These are phyloP conservation scores for Skeletonema costatum DNA, from an alignment of 108 stramenopile species.

Conservation along the genomic window DNA sequence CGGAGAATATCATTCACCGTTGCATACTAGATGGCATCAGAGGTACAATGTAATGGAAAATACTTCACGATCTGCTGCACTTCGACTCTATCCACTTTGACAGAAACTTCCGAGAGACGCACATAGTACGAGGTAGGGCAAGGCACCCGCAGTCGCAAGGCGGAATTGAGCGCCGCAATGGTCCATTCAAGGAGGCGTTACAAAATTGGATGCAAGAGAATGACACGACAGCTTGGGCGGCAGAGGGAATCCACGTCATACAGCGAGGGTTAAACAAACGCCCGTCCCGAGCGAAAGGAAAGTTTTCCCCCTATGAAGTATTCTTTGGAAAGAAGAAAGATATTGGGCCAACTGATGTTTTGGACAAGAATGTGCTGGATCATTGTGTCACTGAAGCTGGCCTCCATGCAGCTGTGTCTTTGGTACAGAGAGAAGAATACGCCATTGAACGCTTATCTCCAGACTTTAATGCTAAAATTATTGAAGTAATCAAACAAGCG, in stretches of 20 bases:
- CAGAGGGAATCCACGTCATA: not conserved
- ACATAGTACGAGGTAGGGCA: slow-evolving; percentile 2
- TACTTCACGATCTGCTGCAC: not conserved
- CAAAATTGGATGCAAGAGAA: slow-evolving; percentile 11
- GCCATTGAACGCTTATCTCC: not conserved
- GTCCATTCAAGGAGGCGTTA: slow-evolving; percentile 8
- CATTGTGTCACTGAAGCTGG: not conserved
- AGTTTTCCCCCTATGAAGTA: not conserved
- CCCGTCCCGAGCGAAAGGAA: not conserved
- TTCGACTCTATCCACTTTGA: not conserved
- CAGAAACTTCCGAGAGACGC: slow-evolving; percentile 4
- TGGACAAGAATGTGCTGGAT: not conserved
- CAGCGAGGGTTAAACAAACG: not conserved
- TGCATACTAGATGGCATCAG: no score
- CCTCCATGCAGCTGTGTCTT: not conserved
- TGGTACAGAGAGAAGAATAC: not conserved
- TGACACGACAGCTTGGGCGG: slow-evolving; percentile 1
- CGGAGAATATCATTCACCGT: no score
- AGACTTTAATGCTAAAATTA: no score
- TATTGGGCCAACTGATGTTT: not conserved
- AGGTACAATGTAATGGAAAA: no score
- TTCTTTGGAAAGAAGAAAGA: slow-evolving; percentile 5
- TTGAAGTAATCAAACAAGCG: no score
- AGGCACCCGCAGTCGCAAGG: not conserved
- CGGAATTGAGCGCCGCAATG: no score